Percentiles rank a stretch among this genome's conserved stretches.
These are phyloP conservation scores for Grammothele lineata DNA, from an alignment of 768 basidiomycete genomes.

Conservation along the genomic window DNA sequence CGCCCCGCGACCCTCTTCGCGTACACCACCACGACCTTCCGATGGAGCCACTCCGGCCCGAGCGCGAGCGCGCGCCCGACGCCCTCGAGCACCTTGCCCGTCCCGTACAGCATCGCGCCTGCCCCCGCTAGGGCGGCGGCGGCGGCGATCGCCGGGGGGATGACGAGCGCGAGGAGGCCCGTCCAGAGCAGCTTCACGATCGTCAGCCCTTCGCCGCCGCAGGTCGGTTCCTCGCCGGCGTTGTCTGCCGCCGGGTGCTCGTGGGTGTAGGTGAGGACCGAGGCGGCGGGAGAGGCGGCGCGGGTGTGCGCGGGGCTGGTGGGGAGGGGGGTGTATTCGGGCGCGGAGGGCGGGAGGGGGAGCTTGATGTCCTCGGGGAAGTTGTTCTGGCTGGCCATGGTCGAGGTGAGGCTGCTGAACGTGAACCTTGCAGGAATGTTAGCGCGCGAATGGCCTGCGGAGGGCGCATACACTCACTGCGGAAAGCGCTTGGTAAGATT, in stretches of 20 bases:
- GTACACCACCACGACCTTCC: neutral
- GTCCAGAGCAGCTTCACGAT: neutral
- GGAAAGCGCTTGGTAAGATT: too few species aligned
- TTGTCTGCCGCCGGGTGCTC: too few species aligned
- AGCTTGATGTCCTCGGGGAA: too few species aligned
- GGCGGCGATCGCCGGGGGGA: neutral
- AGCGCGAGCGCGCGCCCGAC: slow-evolving; percentile 2
- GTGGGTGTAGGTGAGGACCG: neutral
- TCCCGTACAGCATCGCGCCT: slow-evolving; percentile 5
- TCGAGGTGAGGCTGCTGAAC: too few species aligned
- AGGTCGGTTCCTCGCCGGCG: too few species aligned
- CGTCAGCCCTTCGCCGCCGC: neutral
- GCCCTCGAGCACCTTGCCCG: slow-evolving; percentile 7
- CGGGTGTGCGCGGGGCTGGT: neutral
- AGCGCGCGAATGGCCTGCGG: too few species aligned
- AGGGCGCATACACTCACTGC: too few species aligned
- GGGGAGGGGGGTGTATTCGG: neutral
- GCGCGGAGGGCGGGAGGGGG: neutral
- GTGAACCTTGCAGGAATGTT: too few species aligned
- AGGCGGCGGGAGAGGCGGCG: neutral
- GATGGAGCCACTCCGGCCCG: neutral
- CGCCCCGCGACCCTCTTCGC: neutral
- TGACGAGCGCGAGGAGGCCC: slow-evolving; percentile 3
- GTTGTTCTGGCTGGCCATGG: too few species aligned
- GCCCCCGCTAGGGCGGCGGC: slow-evolving; percentile 2